Evolutionary conservation across 495 filamentous ascomycete genomes (phyloP), one percentile per base, ranked within the genome.

Genomic region (Thermothielavioides terrestris): DNA sequence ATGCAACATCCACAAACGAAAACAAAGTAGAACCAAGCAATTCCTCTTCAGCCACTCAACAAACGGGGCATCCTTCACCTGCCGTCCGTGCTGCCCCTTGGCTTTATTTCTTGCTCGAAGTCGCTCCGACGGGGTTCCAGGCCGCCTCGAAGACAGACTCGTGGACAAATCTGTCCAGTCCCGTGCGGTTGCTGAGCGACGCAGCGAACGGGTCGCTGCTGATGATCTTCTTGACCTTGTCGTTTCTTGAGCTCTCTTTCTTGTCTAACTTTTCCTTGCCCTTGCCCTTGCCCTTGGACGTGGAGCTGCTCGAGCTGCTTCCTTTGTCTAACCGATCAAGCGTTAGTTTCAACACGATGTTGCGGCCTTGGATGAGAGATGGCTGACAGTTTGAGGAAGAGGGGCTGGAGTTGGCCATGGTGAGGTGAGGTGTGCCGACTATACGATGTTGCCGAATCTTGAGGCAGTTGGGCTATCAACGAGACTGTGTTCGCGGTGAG

Each of bases 221-320:
- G 23, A 22, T 11, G 17, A 6, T 39, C 14, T 31, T 10, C 17
- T 30, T 44, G 23, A 23, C 21, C 12, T 30, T 42, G 15, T 25
- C 7, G 15, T 25, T 17, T 23, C 34, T 47, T 7, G 31, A 43
- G 22, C 39, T 37, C 2, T n/a, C 18, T 15, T 21, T 36, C 30
- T 32, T 28, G 20, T 31, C 25, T 25, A 23, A 39, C 49, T 43
- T 26, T 21, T 28, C 15, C 12, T 43, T 37, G 30, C 38, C 23
- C 14, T 50, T 42, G 39, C 28, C 39, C 23, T 36, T 50, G 48
- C 22, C 18, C 7, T 27, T 23, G 39, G 47, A 42, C 30, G 35
- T 50, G 46, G 37, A 40, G 20, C 37, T 41, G 46, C 47, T 48
- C 31, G 37, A 40, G 20, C 37, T 41, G 46, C 47, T 48, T 39